Evolutionary conservation across 140 eudicot species (phyloP).

Genomic region (Flaveria floridana): DNA sequence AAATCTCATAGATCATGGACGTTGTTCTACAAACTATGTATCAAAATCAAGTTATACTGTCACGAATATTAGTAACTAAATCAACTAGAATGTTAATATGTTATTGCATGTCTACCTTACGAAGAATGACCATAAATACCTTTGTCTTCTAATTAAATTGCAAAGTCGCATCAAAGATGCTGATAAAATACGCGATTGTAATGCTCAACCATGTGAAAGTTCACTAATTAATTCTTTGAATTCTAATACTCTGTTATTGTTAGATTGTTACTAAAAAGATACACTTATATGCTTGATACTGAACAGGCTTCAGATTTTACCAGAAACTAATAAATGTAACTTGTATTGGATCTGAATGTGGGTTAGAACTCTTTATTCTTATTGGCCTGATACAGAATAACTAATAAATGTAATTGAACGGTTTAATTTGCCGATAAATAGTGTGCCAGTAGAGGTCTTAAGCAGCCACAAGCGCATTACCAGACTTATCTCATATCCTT

Average conservation of each 20-base stretch:
- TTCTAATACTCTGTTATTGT: not conserved
- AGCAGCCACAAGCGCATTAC: not conserved
- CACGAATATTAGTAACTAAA: too few species aligned
- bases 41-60: too few species aligned
- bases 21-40: too few species aligned
- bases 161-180: too few species aligned
- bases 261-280: not conserved
- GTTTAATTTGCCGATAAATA: not conserved
- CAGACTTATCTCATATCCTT: not conserved
- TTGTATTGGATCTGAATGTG: too few species aligned
- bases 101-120: too few species aligned
- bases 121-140: too few species aligned
- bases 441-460: not conserved
- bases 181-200: not conserved
- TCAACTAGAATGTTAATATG: too few species aligned
- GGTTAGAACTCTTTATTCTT: too few species aligned
- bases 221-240: not conserved
- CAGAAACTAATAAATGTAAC: not conserved
- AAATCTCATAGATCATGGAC: too few species aligned
- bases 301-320: not conserved
- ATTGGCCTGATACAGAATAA: too few species aligned
- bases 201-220: not conserved
- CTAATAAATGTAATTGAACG: not conserved
- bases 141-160: too few species aligned
- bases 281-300: not conserved